phyloP scores from a whole-genome alignment of 148 eudicot genomes.

The Diospyros kaki region DNA sequence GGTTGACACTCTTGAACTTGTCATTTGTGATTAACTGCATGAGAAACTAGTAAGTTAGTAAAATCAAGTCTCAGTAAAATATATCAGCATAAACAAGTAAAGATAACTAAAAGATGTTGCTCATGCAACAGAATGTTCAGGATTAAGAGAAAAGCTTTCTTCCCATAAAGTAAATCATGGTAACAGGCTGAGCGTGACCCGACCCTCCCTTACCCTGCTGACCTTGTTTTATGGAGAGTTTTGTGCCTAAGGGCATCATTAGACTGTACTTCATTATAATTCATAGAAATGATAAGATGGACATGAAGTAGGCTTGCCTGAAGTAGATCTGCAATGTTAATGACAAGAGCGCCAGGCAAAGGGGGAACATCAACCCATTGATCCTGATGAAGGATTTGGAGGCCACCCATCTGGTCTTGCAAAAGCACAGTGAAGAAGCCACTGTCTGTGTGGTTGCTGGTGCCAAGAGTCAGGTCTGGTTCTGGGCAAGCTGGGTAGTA shows the following conservation, averaged over 20 bases:
- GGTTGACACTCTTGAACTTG: neutral
- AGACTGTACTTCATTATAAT: too few relatives aligned
- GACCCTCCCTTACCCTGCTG: too few relatives aligned
- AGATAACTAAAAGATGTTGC: neutral
- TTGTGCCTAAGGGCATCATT: too few relatives aligned
- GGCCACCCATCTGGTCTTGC: constrained; percentile 29
- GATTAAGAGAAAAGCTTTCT: too few relatives aligned
- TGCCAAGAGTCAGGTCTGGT: constrained; percentile 26
- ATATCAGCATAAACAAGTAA: neutral
- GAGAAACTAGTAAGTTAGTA: neutral
- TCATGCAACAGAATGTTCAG: too few relatives aligned
- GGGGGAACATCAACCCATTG: constrained; percentile 32
- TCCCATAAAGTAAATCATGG: too few relatives aligned
- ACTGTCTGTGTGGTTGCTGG: constrained; percentile 17
- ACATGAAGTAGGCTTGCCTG: too few relatives aligned
- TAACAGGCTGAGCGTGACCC: too few relatives aligned
- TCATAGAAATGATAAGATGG: too few relatives aligned
- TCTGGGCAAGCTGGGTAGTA: constrained; percentile 43
- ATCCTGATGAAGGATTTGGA: constrained; percentile 18
- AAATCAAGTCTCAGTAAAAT: neutral
- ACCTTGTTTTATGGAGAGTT: too few relatives aligned
- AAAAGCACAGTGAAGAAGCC: constrained; percentile 24
- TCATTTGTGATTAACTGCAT: constrained; percentile 2
- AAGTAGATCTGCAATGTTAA: constrained; percentile 17
- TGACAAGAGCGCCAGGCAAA: constrained; percentile 16